Evolutionary conservation across 768 basidiomycete genomes (phyloP).

Genomic region (Cyclocybe aegerita): DNA sequence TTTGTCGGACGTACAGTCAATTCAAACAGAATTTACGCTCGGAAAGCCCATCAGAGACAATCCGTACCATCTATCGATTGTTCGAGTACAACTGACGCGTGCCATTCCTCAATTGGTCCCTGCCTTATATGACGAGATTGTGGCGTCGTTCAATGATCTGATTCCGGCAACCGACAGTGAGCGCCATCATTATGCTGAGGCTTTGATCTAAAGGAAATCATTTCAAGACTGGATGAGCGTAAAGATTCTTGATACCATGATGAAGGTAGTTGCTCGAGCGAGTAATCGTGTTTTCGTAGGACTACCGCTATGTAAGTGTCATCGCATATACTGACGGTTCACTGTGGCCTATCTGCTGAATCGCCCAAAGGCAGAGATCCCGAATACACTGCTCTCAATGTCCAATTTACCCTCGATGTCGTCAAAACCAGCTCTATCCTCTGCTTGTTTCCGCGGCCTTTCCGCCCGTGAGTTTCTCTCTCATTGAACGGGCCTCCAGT

Average conservation of each 20-base stretch:
- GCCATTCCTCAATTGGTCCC: too few relatives aligned
- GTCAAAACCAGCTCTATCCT: slow-evolving; percentile 27
- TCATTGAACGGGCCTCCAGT: slow-evolving; percentile 1
- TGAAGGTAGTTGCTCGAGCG: slow-evolving; percentile 32
- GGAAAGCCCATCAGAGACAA: too few relatives aligned
- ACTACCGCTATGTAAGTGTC: slow-evolving; percentile 37
- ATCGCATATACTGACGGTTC: not conserved
- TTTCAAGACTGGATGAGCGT: slow-evolving; percentile 34
- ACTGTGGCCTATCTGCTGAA: not conserved
- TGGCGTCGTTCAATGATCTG: too few relatives aligned
- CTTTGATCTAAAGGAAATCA: too few relatives aligned
- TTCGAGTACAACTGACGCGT: too few relatives aligned
- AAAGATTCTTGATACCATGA: slow-evolving; percentile 22
- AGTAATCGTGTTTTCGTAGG: slow-evolving; percentile 45
- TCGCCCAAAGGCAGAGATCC: slow-evolving; percentile 33
- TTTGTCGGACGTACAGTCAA: too few relatives aligned
- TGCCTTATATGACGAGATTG: too few relatives aligned
- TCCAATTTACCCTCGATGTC: slow-evolving; percentile 35
- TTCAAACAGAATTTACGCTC: too few relatives aligned
- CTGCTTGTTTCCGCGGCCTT: slow-evolving; percentile 33
- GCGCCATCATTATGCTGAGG: too few relatives aligned
- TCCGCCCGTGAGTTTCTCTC: slow-evolving; percentile 37
- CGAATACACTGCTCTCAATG: slow-evolving; percentile 36
- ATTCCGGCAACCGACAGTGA: too few relatives aligned
- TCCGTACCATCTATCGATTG: too few relatives aligned